Evolutionary conservation across 177 flowering plant genomes (phyloP), one percentile per base, ranked within the genome.

Genomic region (Tripterygium wilfordii): DNA sequence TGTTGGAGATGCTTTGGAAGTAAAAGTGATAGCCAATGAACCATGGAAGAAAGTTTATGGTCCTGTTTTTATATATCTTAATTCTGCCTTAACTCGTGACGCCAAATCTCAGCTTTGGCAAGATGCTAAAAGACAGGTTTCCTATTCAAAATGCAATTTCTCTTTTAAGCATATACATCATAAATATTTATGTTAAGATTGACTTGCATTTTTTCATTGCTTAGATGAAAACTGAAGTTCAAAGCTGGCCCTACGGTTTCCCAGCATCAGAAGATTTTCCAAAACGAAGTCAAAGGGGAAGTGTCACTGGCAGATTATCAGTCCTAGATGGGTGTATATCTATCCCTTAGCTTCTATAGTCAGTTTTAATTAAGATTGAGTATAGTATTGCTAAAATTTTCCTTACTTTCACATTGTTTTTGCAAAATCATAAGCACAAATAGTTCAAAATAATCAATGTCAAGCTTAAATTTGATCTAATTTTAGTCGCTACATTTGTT

Each of bases 11-110:
- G 84, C 78, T 45, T 57, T 90, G 17, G 51, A 63, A 5, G 57
- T 79, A 0, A 85, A 72, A 53, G 65, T 85, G 48, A 68, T 25
- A 42, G 24, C 62, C 1, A 66, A 70, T 3, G 98, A 90, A 59
- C 54, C 78, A 10, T 87, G 98, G 98, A 83, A 85, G 63, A 88
- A 90, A 54, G 89, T 87, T 8, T 85, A 77, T 42, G 96, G 98
- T 13, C 98, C 98, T 0, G 63, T 85, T 46, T 90, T 79, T 24
- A 64, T 91, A 28, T 83, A 91, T 54, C 62, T 91, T 16, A 91
- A 91, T 60, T 76, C 81, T 26, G 42, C n/a, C 8, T 32, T 23
- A 0, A 36, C 51, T 22, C 77, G 35, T 13, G 51, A 53, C 0
- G 74, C 74, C 39, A 68, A 67, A 1, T 39, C 38, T 27, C 17